Evolutionary conservation across 495 filamentous ascomycete species (phyloP), one percentile per base, ranked within the genome.

Genomic region (Collariella sp.): DNA sequence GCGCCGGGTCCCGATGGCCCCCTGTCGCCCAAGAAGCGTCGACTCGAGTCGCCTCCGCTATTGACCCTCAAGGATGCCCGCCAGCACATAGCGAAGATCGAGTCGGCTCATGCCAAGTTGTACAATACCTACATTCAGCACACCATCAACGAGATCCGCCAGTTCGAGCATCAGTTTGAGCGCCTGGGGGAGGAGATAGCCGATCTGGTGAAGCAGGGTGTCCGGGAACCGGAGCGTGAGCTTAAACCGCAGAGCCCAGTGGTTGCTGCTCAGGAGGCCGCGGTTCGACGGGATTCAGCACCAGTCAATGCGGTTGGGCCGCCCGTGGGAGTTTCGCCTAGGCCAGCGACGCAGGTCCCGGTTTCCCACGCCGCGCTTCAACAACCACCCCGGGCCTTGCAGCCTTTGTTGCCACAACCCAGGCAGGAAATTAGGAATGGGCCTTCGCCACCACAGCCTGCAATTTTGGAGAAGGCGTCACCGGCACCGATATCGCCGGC

Each of bases 111-210:
- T 29, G 75, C 80, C 36, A 81, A 84, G 52, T 71, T 95, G 7
- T 91, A 95, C 61, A 76, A 81, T 13, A 71, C 79, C 52, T 96
- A 95, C 63, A 77, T 82, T 46, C 81, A 83, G 33, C 67, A 83
- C 39, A 75, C 84, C 16, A 79, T 88, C 5, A 67, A 71, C 42
- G 77, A 84, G 59, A 91, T 98, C 53, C 76, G 77, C 54, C 79
- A 85, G 35, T 82, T 91, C 54, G 93, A 96, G 71, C 76, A 71
- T 44, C 71, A 73, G 46, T 91, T 82, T 65, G 77, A 78, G 5
- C 64, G 75, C 20, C 70, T 93, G 29, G 72, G 80, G 50, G 67
- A 73, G 15, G 89, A 96, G 50, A 78, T 91, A 48, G 71, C 76
- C 11, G 81, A 81, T 52, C 78, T 94, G 53, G 79, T 88, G 57